Evolutionary conservation across 805 yeast species (phyloP).

Genomic region (Ogataea ramenticola): DNA sequence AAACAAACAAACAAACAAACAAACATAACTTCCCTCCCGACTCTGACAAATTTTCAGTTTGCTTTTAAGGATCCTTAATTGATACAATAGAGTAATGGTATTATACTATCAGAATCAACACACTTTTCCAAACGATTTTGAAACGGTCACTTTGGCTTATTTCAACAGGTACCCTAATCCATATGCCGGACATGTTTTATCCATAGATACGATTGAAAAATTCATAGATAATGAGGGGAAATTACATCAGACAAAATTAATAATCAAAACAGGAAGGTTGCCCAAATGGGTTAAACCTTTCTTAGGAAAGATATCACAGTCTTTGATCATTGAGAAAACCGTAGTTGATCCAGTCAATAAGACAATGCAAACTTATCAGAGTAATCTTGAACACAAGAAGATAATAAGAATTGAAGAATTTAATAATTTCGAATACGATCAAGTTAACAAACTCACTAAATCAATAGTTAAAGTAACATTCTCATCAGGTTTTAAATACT

Average conservation of each 20-base stretch:
- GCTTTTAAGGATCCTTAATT: too few species aligned
- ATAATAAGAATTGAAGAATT: constrained; percentile 76
- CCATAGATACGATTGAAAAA: constrained; percentile 69
- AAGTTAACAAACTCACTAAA: constrained; percentile 27
- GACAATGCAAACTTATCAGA: constrained; percentile 60
- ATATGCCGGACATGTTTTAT: constrained; percentile 74
- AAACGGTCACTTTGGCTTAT: constrained; percentile 69
- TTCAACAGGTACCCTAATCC: constrained; percentile 76
- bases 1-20: too few species aligned
- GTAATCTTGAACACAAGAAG: constrained; percentile 78
- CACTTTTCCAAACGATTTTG: constrained; percentile 56
- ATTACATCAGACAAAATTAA: constrained; percentile 63
- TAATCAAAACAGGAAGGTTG: constrained; percentile 71
- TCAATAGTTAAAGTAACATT: constrained; percentile 54
- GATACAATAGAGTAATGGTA: too few species aligned
- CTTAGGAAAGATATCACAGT: constrained; percentile 58
- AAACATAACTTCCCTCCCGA: too few species aligned
- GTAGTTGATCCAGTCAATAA: constrained; percentile 55
- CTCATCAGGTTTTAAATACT: constrained; percentile 52
- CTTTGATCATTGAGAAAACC: constrained; percentile 79
- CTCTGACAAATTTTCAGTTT: too few species aligned
- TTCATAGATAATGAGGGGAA: constrained; percentile 55
- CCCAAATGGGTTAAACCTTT: constrained; percentile 77
- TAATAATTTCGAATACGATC: constrained; percentile 42
- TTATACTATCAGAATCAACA: constrained; percentile 51